Evolutionary conservation across 176 grass and related monocot species (phyloP), one percentile per base, ranked within the genome.

Genomic region (Elymus sibiricus): DNA sequence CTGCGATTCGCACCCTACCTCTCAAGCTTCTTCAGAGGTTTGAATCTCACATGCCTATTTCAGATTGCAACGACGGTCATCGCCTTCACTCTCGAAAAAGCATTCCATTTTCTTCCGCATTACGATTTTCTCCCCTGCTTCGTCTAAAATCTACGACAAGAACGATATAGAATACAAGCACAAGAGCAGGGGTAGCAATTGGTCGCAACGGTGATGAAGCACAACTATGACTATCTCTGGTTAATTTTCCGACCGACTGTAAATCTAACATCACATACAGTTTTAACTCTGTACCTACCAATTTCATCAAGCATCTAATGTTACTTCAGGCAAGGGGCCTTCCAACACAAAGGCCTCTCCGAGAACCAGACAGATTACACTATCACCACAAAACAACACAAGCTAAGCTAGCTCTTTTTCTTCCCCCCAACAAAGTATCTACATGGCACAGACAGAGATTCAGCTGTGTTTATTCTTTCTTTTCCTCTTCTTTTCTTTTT

Each of bases 261-360:
- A 70, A 76, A 69, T 25, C 69, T 15, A 84, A 49, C 37, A 75
- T 15, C 64, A 71, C 84, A 62, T 72, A 46, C 49, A 61, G 8
- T 76, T 62, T 32, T 55, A 19, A 40, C 46, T 73, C 55, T 65
- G n/a, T 43, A 37, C 56, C 65, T 75, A 79, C 35, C 17, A 67
- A 79, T 75, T 80, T 34, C 53, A 84, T 62, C 47, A 80, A 70
- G 67, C 74, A 84, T 70, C 85, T 87, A 80, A 40, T 74, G 76
- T 80, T 74, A 74, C 56, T 83, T 87, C 74, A 62, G 73, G 65
- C 61, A 47, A 46, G 76, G 76, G 89, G 85, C 80, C 89, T 69
- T 91, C 79, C 26, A 81, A 43, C 85, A 84, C 44, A 84, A 84
- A 87, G 84, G 68, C 84, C 74, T 87, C 73, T 83, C 84, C 15